A percentile compares a stretch with the other conserved stretches of the same genome.
phyloP scores from a whole-genome alignment of 2,329 filamentous ascomycete genomes.

The Leptographium radiaticola region DNA sequence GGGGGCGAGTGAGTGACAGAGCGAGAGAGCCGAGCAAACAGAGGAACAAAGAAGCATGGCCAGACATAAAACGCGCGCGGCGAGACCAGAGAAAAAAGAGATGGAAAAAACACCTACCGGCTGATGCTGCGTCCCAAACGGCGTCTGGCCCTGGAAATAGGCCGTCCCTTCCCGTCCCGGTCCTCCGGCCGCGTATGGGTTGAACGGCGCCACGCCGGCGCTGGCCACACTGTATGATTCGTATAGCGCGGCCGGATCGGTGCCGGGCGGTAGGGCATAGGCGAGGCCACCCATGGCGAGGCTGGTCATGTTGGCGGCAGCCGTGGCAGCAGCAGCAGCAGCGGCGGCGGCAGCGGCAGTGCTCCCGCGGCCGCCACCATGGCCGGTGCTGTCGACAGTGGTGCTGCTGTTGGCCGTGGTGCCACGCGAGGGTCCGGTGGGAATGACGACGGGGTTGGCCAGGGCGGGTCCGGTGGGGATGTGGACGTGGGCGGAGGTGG shows the following conservation, averaged over 20 bases:
- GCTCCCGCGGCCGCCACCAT: too few relatives aligned
- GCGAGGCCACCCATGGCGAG: slow-evolving; percentile 14
- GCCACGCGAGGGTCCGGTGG: slow-evolving; percentile 8
- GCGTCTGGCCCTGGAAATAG: slow-evolving; percentile 51
- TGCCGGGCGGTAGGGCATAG: slow-evolving; percentile 2
- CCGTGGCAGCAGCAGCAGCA: background rate
- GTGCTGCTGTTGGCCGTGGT: background rate
- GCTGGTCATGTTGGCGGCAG: background rate
- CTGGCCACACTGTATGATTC: slow-evolving; percentile 3
- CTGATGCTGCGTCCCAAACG: slow-evolving; percentile 40
- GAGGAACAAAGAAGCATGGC: too few relatives aligned
- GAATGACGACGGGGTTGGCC: slow-evolving; percentile 4
- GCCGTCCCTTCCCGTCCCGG: slow-evolving; percentile 44
- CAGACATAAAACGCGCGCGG: background rate
- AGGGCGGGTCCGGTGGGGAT: slow-evolving; percentile 7
- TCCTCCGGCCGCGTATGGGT: slow-evolving; percentile 64
- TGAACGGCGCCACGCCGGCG: slow-evolving; percentile 30
- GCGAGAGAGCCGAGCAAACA: background rate
- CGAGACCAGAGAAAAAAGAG: background rate
- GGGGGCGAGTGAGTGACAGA: background rate
- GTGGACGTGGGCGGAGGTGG: background rate
- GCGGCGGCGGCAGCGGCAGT: background rate
- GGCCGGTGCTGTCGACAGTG: background rate
- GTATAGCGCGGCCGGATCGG: slow-evolving; percentile 6
- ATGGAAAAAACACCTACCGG: slow-evolving; percentile 35